A percentile compares a stretch with the other conserved stretches of the same genome.
These are phyloP conservation scores for Pythium dissimile DNA, from an alignment of 352 stramenopile genomes.

Conservation along the genomic window DNA sequence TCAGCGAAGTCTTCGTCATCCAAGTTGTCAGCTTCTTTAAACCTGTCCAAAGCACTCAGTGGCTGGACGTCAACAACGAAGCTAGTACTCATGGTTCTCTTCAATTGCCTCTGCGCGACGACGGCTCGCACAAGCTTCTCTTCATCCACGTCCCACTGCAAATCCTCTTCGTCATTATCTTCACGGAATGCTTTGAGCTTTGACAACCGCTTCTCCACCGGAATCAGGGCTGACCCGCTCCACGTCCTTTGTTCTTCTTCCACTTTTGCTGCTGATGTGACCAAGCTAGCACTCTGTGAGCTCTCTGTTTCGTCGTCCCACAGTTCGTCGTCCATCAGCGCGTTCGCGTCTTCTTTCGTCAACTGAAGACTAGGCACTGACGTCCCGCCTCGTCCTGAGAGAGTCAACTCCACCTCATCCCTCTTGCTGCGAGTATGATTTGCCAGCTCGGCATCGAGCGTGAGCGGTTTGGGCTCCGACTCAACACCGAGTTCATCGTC, in stretches of 20 bases:
- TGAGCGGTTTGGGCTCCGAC: constrained; percentile 27
- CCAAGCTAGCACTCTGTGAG: neutral
- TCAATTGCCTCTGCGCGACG: constrained; percentile 12
- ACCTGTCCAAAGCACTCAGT: constrained; percentile 15
- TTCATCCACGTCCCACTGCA: constrained; percentile 74
- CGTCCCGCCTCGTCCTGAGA: neutral
- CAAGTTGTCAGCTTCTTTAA: constrained; percentile 23
- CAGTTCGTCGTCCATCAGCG: constrained; percentile 63
- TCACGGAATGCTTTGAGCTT: constrained; percentile 79
- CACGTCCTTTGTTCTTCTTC: constrained; percentile 30
- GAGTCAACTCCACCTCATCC: neutral
- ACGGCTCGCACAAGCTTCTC: constrained; percentile 45
- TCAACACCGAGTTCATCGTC: constrained; percentile 75
- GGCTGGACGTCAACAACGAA: neutral
- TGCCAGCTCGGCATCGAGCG: neutral
- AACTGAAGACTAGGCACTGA: constrained; percentile 47
- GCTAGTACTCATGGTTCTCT: constrained; percentile 10
- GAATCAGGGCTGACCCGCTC: constrained; percentile 57
- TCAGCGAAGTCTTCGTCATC: constrained; percentile 15
- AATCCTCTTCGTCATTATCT: constrained; percentile 46
- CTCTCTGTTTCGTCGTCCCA: constrained; percentile 56
- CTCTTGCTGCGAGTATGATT: neutral
- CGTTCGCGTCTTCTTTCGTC: constrained; percentile 71
- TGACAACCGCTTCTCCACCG: constrained; percentile 53
- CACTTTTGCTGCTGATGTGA: neutral